Evolutionary conservation across 2,329 filamentous ascomycete species (phyloP), one percentile per base, ranked within the genome.

Genomic region (Cladosporium phlei): DNA sequence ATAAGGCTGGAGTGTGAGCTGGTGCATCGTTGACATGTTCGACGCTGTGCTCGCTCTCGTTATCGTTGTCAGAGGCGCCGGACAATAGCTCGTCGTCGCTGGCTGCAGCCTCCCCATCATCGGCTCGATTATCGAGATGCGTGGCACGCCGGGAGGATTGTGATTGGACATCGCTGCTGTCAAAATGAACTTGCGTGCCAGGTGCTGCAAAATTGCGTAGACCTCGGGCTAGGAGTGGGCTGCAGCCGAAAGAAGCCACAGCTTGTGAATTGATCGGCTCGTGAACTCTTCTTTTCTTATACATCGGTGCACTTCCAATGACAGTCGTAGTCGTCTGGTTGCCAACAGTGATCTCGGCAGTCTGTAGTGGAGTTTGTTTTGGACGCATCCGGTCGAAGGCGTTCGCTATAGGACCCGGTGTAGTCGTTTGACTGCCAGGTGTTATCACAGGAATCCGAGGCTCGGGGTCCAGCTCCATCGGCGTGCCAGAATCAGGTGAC

Each of bases 331-430:
- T 83, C 0, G 82, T 87, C 35, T 75, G 76, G 51, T 82, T 74
- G 1, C 85, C 86, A 45, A 91, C 79, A 0, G 84, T 89, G 38
- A 91, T 86, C 2, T 84, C 87, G 16, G 86, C 85, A 42, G 83
- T 69, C 56, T 87, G 82, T 21, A 75, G 68, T 1, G 77, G 75
- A 2, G 76, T 69, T 25, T 84, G 76, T 59, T 80, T 85, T 1
- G 77, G 74, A 12, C 80, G 73, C 78, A 83, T 83, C 14, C 77
- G 73, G 60, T 82, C 78, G 55, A 83, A 83, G 1, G 80, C 80
- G 58, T 75, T 80, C 42, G 77, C 75, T 19, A 84, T 68, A 0
- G 72, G 59, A 33, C 74, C 74, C 12, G 69, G 65, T 2, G 66
- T 68, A 19, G 61, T 59, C 39, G 59, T 66, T 29, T 63, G 55